Evolutionary conservation across 108 stramenopile genomes (phyloP).

Genomic region (Chaetoceros tenuissimus): DNA sequence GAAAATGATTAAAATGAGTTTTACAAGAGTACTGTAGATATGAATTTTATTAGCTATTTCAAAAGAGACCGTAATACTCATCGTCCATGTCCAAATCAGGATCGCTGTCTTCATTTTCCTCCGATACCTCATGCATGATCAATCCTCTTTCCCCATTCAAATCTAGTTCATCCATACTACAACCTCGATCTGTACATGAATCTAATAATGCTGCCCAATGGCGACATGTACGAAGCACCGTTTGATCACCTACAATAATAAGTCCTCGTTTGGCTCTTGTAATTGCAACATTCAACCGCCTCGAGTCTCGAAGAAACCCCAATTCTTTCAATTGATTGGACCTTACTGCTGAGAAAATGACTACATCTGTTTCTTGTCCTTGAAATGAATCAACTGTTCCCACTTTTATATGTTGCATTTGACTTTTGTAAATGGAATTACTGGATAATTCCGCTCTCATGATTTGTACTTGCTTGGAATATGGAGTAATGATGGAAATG

Average conservation of each 20-base stretch:
- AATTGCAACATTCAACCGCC: constrained; percentile 80
- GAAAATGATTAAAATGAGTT: too few species aligned
- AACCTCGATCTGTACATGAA: constrained; percentile 26
- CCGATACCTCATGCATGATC: not conserved
- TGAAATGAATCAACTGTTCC: constrained; percentile 75
- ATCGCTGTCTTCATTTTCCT: not conserved
- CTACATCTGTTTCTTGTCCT: constrained; percentile 67
- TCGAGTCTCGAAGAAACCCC: constrained; percentile 71
- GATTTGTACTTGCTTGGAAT: constrained; percentile 46
- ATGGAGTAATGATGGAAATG: constrained; percentile 53
- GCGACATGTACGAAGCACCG: constrained; percentile 32
- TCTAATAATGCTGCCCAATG: constrained; percentile 52
- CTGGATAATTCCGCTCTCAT: constrained; percentile 32
- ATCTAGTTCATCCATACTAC: constrained; percentile 19
- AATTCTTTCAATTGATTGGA: constrained; percentile 45
- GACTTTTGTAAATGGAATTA: not conserved
- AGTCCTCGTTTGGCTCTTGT: constrained; percentile 73
- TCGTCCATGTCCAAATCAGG: constrained; percentile 21
- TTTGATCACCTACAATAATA: constrained; percentile 37
- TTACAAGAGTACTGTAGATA: too few species aligned
- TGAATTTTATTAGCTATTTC: not conserved
- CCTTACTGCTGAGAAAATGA: constrained; percentile 52
- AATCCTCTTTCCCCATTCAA: not conserved
- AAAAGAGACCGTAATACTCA: constrained; percentile 19
- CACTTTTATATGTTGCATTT: constrained; percentile 29